These are phyloP conservation scores for Miscanthus sacchariflorus DNA, from an alignment of 202 grass and related monocot species.

Conservation along the genomic window DNA sequence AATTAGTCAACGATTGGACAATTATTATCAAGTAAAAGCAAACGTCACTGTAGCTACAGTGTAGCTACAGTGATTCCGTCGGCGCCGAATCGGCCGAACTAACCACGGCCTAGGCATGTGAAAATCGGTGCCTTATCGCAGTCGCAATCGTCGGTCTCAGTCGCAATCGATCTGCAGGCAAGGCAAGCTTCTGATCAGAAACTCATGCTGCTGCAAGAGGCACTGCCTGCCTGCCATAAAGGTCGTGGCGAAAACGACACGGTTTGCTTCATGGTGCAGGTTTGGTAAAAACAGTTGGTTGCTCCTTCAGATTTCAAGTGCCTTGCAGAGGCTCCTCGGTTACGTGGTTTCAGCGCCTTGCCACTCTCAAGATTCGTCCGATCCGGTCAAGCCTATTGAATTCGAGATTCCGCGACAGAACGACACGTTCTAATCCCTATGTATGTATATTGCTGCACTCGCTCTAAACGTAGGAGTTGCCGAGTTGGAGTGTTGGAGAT, in stretches of 20 bases:
- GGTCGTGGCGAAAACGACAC: conserved; percentile 20
- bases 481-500: background rate
- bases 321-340: conserved; percentile 7
- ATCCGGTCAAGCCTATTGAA: background rate
- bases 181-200: conserved; percentile 30
- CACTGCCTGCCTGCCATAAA: background rate
- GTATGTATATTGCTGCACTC: background rate
- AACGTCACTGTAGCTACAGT: too few relatives aligned
- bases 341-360: background rate
- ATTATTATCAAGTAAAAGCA: too few relatives aligned
- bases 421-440: background rate
- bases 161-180: conserved; percentile 20
- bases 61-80: too few relatives aligned
- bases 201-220: conserved; percentile 11
- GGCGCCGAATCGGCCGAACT: too few relatives aligned
- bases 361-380: conserved; percentile 48
- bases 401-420: conserved; percentile 26
- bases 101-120: conserved; percentile 16
- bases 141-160: background rate
- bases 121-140: conserved; percentile 38
- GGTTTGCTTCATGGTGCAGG: background rate
- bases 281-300: conserved; percentile 30
- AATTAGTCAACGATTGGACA: too few relatives aligned
- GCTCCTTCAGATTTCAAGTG: conserved; percentile 7
- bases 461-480: background rate